These are phyloP conservation scores for Thelonectria blattea DNA, from an alignment of 2,329 filamentous ascomycete genomes.

Conservation along the genomic window DNA sequence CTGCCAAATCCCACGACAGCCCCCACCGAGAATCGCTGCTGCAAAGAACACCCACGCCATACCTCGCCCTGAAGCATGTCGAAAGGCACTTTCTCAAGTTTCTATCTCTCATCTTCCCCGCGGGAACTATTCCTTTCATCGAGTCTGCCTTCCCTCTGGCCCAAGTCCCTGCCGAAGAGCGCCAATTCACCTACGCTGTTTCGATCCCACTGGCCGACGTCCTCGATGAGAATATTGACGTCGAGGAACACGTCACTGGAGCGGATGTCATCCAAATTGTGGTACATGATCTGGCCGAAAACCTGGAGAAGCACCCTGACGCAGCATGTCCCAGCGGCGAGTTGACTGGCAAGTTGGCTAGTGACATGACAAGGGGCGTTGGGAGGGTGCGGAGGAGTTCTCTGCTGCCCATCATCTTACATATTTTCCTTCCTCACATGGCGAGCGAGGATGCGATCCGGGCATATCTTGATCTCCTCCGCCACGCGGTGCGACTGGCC, in stretches of 20 bases:
- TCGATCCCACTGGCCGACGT: slow-evolving; percentile 66
- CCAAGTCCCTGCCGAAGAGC: slow-evolving; percentile 63
- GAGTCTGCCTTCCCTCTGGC: slow-evolving; percentile 71
- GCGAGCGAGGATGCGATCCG: slow-evolving; percentile 30
- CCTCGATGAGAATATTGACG: slow-evolving; percentile 58
- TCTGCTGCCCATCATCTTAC: slow-evolving; percentile 63
- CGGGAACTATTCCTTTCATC: slow-evolving; percentile 60
- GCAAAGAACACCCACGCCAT: slow-evolving; percentile 57
- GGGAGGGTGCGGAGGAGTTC: slow-evolving; percentile 68
- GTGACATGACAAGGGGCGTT: slow-evolving; percentile 62
- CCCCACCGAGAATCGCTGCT: slow-evolving; percentile 32
- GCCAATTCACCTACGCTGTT: slow-evolving; percentile 71
- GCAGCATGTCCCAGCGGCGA: slow-evolving; percentile 25
- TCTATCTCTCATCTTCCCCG: slow-evolving; percentile 64
- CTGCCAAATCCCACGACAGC: slow-evolving; percentile 33
- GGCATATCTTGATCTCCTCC: slow-evolving; percentile 61
- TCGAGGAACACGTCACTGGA: slow-evolving; percentile 70
- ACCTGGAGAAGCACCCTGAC: slow-evolving; percentile 23
- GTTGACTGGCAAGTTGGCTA: slow-evolving; percentile 44
- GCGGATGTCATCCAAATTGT: slow-evolving; percentile 71
- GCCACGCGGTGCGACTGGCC: slow-evolving; percentile 65
- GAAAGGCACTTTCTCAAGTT: slow-evolving; percentile 75
- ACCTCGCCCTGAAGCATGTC: slow-evolving; percentile 70
- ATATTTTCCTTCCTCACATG: slow-evolving; percentile 49
- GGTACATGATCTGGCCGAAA: slow-evolving; percentile 41